Conservation (phyloP, 164 flowering plant genomes). For the Dillenia suffruticosa region DNA sequence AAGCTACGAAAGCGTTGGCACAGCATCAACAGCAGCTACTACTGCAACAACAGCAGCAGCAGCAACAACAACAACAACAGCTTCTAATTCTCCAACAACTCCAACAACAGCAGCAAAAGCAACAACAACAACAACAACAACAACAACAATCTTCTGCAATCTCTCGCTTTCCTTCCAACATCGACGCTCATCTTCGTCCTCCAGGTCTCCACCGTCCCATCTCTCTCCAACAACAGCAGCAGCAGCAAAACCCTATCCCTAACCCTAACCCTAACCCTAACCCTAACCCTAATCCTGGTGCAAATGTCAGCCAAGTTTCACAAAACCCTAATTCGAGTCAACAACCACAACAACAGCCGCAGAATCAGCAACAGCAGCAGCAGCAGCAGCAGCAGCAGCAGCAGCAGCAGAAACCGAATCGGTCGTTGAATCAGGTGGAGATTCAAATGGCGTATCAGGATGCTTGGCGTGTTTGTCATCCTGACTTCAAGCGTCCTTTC, state of each 20-base stretch:
- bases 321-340: constrained; percentile 27
- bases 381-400: constrained; percentile 43
- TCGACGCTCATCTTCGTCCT: constrained; percentile 84
- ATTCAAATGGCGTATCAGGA: constrained; percentile 97
- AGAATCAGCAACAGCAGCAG: constrained; percentile 28
- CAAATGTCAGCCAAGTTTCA: constrained; percentile 13
- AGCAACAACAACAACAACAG: constrained; percentile 36
- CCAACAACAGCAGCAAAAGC: constrained; percentile 35
- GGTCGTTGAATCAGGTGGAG: constrained; percentile 52
- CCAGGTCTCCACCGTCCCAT: constrained; percentile 45
- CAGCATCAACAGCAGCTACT: constrained; percentile 43
- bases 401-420: constrained; percentile 42
- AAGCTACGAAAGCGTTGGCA: constrained; percentile 46
- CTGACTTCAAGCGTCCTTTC: constrained; percentile 88
- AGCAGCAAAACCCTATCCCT: constrained; percentile 17
- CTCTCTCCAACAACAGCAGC: constrained; percentile 33
- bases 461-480: constrained; percentile 95
- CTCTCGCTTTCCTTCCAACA: constrained; percentile 90
- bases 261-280: constrained; percentile 10
- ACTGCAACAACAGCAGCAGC: constrained; percentile 27
- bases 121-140: constrained; percentile 34
- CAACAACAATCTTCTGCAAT: constrained; percentile 56
- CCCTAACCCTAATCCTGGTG: constrained; percentile 17
- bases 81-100: constrained; percentile 19
- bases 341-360: constrained; percentile 12